phyloP scores from a whole-genome alignment of 2,329 filamentous ascomycete genomes.

The Aquanectria penicillioides region DNA sequence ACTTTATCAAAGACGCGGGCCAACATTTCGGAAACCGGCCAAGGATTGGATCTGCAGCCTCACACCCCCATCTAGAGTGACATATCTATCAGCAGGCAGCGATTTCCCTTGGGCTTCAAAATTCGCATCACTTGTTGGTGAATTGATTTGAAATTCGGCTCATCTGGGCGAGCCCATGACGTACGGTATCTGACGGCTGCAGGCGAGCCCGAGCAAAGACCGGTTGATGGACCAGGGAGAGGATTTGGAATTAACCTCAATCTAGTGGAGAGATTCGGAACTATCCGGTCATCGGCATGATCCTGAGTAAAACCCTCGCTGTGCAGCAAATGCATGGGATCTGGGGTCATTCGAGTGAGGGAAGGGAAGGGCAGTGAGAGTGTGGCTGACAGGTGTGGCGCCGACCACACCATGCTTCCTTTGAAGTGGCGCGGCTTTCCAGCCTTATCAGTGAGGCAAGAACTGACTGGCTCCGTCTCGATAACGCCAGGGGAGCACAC shows the following conservation, averaged over 20 bases:
- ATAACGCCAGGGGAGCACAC: conserved; percentile 32
- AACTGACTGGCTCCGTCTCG: conserved; percentile 24
- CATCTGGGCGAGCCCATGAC: background rate
- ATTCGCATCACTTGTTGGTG: background rate
- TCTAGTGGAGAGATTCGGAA: too few relatives aligned
- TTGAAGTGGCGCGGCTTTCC: conserved; percentile 24
- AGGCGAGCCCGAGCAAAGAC: too few relatives aligned
- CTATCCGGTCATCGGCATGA: too few relatives aligned
- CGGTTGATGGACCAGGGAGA: too few relatives aligned
- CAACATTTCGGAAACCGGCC: conserved; percentile 3
- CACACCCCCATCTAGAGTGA: background rate
- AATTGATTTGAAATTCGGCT: too few relatives aligned
- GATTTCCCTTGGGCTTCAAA: background rate
- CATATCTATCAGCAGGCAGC: background rate
- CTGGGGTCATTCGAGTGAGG: too few relatives aligned
- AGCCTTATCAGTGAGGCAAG: conserved; percentile 43
- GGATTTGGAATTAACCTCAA: too few relatives aligned
- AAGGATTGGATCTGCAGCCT: conserved; percentile 2
- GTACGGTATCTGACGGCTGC: too few relatives aligned
- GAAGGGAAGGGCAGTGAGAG: conserved; percentile 5
- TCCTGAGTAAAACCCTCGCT: too few relatives aligned
- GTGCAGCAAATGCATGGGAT: too few relatives aligned
- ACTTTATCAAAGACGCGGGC: too few relatives aligned
- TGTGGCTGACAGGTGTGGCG: conserved; percentile 27
- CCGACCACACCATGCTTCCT: background rate